Base-by-base conservation (phyloP, 371 early-diverging fungal species). In the Mucor piriformis region DNA sequence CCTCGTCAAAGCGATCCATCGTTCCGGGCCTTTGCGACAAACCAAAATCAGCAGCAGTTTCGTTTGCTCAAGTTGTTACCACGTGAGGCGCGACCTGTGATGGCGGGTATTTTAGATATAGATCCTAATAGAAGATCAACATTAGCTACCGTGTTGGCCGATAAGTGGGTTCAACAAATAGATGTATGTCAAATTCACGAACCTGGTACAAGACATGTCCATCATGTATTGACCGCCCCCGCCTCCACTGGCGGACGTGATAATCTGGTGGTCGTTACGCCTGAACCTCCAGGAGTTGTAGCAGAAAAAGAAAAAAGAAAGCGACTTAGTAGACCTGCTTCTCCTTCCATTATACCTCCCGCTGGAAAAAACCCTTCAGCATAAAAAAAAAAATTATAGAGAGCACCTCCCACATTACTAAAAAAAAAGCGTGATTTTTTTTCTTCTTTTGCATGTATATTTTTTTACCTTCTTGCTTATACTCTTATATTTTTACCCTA, bases 101-200 rank as follows among this genome's bases (percentile, higher is more conserved):
- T 80, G 64, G 66, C 68, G 0, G 62, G 79, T 49, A 82, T 87
- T 34, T 56, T 87, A 46, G 83, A 81, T 43, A 63, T 74, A 10
- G 79, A 85, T 54, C 87, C 87, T 13, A 60, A 50, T 5, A 67
- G 67, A 18, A 76, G 89, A 12, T 69, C 75, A 2, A 66, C 70
- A 27, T 64, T 87, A 12, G 25, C 43, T 6, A 69, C 68, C 6
- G 64, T 88, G 8, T 54, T 83, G 18, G 59, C 61, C 3, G 82
- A 83, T 62, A 68, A 76, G 11, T 87, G 86, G 87, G 77, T 86
- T 43, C 73, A 81, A 59, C 64, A 65, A 12, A 73, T 88, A 29
- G 87, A 86, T 37, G 77, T 83, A 6, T 89, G 90, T 54, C 71
- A 71, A 11, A 47, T 64, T 3, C 74, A 76, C 16, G 73, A 75